phyloP scores from a whole-genome alignment of 352 stramenopile genomes.

The Lagenidium giganteum region DNA sequence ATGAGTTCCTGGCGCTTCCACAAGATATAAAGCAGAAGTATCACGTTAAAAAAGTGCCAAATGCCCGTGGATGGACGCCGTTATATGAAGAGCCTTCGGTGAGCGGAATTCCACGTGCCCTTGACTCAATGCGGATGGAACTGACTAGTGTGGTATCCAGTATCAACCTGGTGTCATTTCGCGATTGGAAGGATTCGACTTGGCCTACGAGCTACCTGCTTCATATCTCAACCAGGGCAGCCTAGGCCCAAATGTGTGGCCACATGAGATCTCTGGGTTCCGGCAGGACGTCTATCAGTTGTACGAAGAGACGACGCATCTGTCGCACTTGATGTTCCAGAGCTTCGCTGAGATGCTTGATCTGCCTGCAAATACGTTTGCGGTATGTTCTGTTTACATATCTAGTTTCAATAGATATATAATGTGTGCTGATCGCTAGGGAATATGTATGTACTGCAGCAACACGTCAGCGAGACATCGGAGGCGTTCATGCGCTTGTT shows the following conservation, averaged over 20 bases:
- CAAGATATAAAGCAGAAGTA: constrained; percentile 51
- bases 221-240: constrained; percentile 40
- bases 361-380: constrained; percentile 37
- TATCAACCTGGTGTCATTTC: constrained; percentile 60
- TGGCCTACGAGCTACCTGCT: constrained; percentile 39
- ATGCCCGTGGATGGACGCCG: constrained; percentile 55
- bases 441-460: constrained; percentile 26
- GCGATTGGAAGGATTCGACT: constrained; percentile 56
- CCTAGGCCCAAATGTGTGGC: constrained; percentile 61
- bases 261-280: constrained; percentile 39
- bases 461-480: constrained; percentile 47
- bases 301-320: constrained; percentile 45
- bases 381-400: constrained; percentile 18
- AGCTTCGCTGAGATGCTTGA: constrained; percentile 66
- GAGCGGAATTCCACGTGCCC: constrained; percentile 8
- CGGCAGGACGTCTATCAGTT: constrained; percentile 45
- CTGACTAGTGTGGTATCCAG: constrained; percentile 18
- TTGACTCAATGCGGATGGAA: too few relatives aligned
- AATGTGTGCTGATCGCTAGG: not conserved
- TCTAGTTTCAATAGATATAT: too few relatives aligned
- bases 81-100: constrained; percentile 70
- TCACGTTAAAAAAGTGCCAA: constrained; percentile 52
- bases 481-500: constrained; percentile 63
- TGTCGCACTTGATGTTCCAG: constrained; percentile 46
- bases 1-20: constrained; percentile 55